Base-by-base conservation (phyloP, 108 stramenopile genomes). In the Hondaea fermentalgiana region DNA sequence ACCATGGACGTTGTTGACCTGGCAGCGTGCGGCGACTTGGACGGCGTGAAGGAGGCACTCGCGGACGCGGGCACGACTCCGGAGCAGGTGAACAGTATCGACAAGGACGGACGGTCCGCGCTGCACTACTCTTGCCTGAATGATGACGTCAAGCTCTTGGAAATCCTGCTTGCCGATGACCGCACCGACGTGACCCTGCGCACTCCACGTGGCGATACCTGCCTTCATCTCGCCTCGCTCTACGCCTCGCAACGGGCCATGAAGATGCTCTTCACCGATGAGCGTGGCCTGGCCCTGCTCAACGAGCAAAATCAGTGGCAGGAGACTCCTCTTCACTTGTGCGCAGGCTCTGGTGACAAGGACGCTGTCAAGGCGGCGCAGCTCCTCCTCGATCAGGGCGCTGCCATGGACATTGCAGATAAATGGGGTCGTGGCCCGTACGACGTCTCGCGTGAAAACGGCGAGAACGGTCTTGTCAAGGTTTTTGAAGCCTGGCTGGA, bases 121-220 rank as follows among this genome's bases (percentile, higher is more conserved):
- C 87, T 90, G 60, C 90, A 90, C 88, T 90, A 90, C 58, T 87
- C 90, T 1, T 90, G 90, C 90, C 72, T 90, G 3, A 90, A 90
- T 60, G 90, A 90, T 47, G 90, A 90, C 72, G 57, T 43, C 4
- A 87, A 58, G 64, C 87, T 90, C 44, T 71, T 90, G 10, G 53
- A 28, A 4, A 16, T 88, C 17, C 90, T 90, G 5, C 87, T 90
- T 19, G 45, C 53, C 5, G 90, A 90, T 25, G 60, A 51, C n/a
- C 87, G 90, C 16, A 58, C 72, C 35, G 88, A 90, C 44, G 72
- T 90, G 8, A 17, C 44, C 43, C 60, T 90, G 45, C 60, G 44
- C 0, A 58, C 71, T 4, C 90, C 88, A 28, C 64, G 60, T 16
- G 89, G 87, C 19, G 76, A 87, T 21, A 87, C 87, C 44, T 53